Percentiles rank a stretch among this genome's conserved stretches.
Conservation (phyloP, 169 alveolate species). For the Plasmodium sp. region DNA sequence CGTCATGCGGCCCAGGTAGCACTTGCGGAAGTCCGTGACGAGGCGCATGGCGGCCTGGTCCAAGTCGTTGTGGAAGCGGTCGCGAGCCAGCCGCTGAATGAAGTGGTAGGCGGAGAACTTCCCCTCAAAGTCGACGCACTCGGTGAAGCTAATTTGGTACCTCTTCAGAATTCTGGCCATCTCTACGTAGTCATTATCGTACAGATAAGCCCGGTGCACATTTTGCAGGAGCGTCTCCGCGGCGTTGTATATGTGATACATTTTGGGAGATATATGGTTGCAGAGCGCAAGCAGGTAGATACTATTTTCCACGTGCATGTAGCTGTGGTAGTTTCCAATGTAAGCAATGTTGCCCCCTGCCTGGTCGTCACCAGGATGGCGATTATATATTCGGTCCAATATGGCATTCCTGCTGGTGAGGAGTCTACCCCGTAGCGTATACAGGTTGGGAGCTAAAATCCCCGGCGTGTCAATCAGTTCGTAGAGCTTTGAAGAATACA, state of each 20-base stretch:
- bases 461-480: slow-evolving; percentile 87
- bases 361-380: not conserved
- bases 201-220: slow-evolving; percentile 33
- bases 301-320: slow-evolving; percentile 71
- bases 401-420: slow-evolving; percentile 36
- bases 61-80: slow-evolving; percentile 75
- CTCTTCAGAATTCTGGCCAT: slow-evolving; percentile 28
- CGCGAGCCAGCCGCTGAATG: slow-evolving; percentile 76
- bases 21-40: slow-evolving; percentile 84
- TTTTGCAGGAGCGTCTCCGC: slow-evolving; percentile 58
- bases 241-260: slow-evolving; percentile 63
- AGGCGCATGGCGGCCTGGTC: slow-evolving; percentile 85
- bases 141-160: slow-evolving; percentile 43
- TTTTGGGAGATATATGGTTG: slow-evolving; percentile 67
- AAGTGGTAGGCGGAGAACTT: slow-evolving; percentile 56
- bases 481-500: slow-evolving; percentile 75
- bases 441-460: slow-evolving; percentile 78
- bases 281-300: slow-evolving; percentile 66
- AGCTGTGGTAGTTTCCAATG: slow-evolving; percentile 41
- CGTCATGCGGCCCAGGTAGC: slow-evolving; percentile 83
- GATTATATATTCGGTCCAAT: slow-evolving; percentile 35
- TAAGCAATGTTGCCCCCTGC: slow-evolving; percentile 1
- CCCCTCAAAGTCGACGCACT: slow-evolving; percentile 45
- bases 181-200: slow-evolving; percentile 60
- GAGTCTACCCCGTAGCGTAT: slow-evolving; percentile 54